Base-by-base conservation (phyloP, 192 early-diverging fungal species). In the Backusella tarrabulga region DNA sequence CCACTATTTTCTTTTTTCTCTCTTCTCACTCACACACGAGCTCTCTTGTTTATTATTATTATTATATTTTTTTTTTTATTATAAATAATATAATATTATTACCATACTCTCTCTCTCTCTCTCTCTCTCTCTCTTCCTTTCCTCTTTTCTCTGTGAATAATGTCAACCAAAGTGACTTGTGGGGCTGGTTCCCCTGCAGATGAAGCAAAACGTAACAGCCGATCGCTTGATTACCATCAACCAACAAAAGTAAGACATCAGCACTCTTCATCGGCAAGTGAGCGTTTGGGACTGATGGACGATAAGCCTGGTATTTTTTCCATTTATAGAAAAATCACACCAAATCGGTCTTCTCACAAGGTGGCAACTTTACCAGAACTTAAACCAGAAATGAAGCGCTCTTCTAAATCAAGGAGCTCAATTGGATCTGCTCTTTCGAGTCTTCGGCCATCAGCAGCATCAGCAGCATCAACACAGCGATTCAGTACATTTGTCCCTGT, bases 101-200 rank as follows among this genome's bases (percentile, higher is more conserved):
- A 9, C 9, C n/a, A 63, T 4, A 29, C 56, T 29, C 8, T 63
- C n/a, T 0, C 19, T 21, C 11, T 36, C 8, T 29, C 21, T 69
- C 34, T 68, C n/a, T 68, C 38, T 40, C 38, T 11, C 38, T 40
- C 38, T 23, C 14, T 67, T 12, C 9, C 26, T 14, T 34, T 32
- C 23, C 23, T 23, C 32, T 17, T 36, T 68, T 68, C 15, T 38
- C 11, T 38, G 35, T 38, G 41, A 38, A 70, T 40, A 70, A 70
- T 70, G 68, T 70, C 38, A 40, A 26, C 35, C 21, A 70, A 21
- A 21, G 38, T 70, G 8, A 70, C n/a, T 38, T 70, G 35, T 40
- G 68, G 68, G 68, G 68, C 68, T 70, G 68, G 68, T 70, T 70
- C 68, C 68, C 38, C 38, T 14, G n/a, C 35, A 23, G 35, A 70